phyloP scores from a whole-genome alignment of 768 basidiomycete species.

The Russula earlei region DNA sequence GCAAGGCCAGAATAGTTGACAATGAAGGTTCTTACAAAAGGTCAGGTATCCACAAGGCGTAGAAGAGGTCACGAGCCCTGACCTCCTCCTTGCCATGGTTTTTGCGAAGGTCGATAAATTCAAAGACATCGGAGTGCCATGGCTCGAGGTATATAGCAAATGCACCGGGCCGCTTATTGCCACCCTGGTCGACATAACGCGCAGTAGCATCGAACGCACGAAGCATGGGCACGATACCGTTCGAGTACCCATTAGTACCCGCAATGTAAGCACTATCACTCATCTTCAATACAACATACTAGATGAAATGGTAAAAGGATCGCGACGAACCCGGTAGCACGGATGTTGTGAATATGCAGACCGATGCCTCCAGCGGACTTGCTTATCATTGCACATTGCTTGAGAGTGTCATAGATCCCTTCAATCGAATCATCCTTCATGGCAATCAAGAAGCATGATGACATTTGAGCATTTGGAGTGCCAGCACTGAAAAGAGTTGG shows the following conservation, averaged over 20 bases:
- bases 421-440: conserved; percentile 99
- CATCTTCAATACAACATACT: conserved; percentile 3
- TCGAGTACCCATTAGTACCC: conserved; percentile 97
- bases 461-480: conserved; percentile 89
- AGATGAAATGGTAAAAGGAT: not conserved
- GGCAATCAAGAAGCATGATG: conserved; percentile 93
- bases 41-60: conserved; percentile 96
- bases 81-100: conserved; percentile 98
- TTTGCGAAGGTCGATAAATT: conserved; percentile 95
- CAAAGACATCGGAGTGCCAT: conserved; percentile 97
- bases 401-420: conserved; percentile 97
- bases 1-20: not conserved
- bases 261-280: conserved; percentile 84
- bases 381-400: conserved; percentile 97
- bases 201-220: conserved; percentile 97
- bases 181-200: conserved; percentile 97
- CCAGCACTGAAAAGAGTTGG: conserved; percentile 98
- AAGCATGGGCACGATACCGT: conserved; percentile 98
- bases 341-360: conserved; percentile 90
- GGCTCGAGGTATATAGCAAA: conserved; percentile 98
- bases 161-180: conserved; percentile 97
- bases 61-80: conserved; percentile 94
- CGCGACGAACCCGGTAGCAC: conserved; percentile 73
- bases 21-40: conserved; percentile 58
- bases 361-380: conserved; percentile 99